Evolutionary conservation across 371 early-diverging fungal genomes (phyloP), one percentile per base, ranked within the genome.

Genomic region (Nematocida minor): DNA sequence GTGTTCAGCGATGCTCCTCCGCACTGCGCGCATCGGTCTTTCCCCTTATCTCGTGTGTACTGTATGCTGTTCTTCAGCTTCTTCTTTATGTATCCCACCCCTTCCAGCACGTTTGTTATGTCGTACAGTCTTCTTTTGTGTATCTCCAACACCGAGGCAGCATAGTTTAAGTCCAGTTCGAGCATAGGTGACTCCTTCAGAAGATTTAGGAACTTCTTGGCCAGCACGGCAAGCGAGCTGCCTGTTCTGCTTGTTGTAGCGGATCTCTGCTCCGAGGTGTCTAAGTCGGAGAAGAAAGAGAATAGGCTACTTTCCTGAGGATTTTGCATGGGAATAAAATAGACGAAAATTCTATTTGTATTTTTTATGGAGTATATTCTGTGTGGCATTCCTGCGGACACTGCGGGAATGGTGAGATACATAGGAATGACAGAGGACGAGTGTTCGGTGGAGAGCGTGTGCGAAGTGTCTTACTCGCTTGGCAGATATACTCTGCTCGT

Each of bases 121-220:
- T 92, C 92, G 79, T 92, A 92, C 44, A 92, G 90, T 44, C 92
- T 86, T 80, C 92, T 87, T 81, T 92, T 92, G 79, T 89, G 89
- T 22, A 91, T 91, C 7, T 87, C 85, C 29, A 92, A 87, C 46
- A 87, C 85, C 22, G 80, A 80, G 0, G 91, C 90, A 6, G 91
- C 91, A 46, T 84, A 80, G 67, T 89, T 90, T 53, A 91, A 83
- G 81, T 91, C 91, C 46, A 91, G 81, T 29, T 87, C 87, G 0
- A 88, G 88, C 27, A 89, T 87, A 51, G 86, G 84, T 48, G 89
- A 86, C n/a, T 87, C 84, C 31, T 87, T 86, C 55, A 92, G 82
- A 4, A 90, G 81, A 2, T 84, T 68, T 47, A 91, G 87, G 80
- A 92, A 91, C 49, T 87, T 89, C 79, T 89, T 90, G 6, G 92